A percentile compares a stretch with the other conserved stretches of the same genome.
These are phyloP conservation scores for Arthroderma sp. DNA, from an alignment of 2,329 filamentous ascomycete genomes.

Conservation along the genomic window DNA sequence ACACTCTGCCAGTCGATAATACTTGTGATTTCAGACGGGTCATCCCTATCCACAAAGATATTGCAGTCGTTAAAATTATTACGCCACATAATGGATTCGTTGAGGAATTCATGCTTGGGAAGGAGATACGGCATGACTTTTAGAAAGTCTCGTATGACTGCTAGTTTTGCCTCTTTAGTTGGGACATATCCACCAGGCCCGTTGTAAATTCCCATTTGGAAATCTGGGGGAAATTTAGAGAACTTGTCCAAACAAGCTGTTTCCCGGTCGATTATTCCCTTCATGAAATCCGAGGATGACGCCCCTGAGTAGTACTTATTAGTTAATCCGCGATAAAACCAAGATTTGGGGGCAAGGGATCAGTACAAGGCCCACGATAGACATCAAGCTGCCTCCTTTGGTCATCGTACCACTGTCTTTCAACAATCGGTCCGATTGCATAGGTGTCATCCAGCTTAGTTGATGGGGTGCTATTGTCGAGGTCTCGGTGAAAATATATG, in stretches of 20 bases:
- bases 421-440: slow-evolving; percentile 13
- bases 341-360: background rate
- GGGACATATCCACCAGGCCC: slow-evolving; percentile 21
- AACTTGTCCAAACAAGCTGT: slow-evolving; percentile 21
- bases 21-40: slow-evolving; percentile 10
- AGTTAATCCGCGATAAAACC: background rate
- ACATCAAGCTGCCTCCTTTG: slow-evolving; percentile 12
- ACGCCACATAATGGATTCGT: slow-evolving; percentile 27
- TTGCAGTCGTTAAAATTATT: slow-evolving; percentile 28
- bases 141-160: slow-evolving; percentile 22
- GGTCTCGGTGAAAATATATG: no score
- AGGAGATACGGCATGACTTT: slow-evolving; percentile 22
- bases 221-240: slow-evolving; percentile 6
- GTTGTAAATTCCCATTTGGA: slow-evolving; percentile 15
- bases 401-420: slow-evolving; percentile 14
- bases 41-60: slow-evolving; percentile 23
- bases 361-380: slow-evolving; percentile 15
- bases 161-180: slow-evolving; percentile 15
- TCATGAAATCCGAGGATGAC: slow-evolving; percentile 19
- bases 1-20: slow-evolving; percentile 18
- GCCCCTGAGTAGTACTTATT: slow-evolving; percentile 18
- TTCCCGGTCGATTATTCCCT: slow-evolving; percentile 21
- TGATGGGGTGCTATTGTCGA: no score
- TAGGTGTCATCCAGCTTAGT: slow-evolving; percentile 7
- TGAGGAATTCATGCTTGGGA: slow-evolving; percentile 13